Percentiles rank a stretch among this genome's conserved stretches.
These are phyloP conservation scores for Phytophthora pisi DNA, from an alignment of 352 stramenopile genomes.

Conservation along the genomic window DNA sequence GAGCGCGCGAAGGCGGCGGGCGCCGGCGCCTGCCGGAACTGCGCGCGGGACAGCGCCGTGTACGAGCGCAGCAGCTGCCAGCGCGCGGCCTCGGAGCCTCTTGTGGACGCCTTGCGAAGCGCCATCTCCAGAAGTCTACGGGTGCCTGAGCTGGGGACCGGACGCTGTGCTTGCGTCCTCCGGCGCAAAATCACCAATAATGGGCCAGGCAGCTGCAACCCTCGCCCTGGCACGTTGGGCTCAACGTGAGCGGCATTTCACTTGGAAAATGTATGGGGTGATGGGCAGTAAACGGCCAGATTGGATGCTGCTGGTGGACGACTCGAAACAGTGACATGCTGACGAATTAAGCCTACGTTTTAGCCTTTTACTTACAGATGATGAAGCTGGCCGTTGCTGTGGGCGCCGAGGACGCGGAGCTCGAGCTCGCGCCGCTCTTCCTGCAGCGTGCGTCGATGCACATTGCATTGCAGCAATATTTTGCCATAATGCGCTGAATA, in stretches of 20 bases:
- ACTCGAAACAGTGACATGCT: slow-evolving; percentile 2
- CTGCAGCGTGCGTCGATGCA: slow-evolving; percentile 29
- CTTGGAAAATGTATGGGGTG: slow-evolving; percentile 23
- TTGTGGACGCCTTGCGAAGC: slow-evolving; percentile 20
- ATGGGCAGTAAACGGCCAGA: slow-evolving; percentile 25
- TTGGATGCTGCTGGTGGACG: slow-evolving; percentile 16
- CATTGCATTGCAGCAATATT: too few relatives aligned
- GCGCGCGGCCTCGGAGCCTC: slow-evolving; percentile 10
- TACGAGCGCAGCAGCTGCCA: slow-evolving; percentile 45
- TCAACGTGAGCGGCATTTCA: slow-evolving; percentile 16
- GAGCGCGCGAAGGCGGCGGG: slow-evolving; percentile 45
- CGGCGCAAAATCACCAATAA: slow-evolving; percentile 29
- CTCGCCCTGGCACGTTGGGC: slow-evolving; percentile 19
- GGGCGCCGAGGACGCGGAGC: slow-evolving; percentile 3
- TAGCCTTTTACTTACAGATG: neutral
- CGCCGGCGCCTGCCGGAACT: slow-evolving; percentile 58
- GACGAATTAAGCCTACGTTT: slow-evolving; percentile 10
- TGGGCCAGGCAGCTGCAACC: slow-evolving; percentile 14
- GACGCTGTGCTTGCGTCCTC: slow-evolving; percentile 1
- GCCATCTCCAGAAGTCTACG: slow-evolving; percentile 17
- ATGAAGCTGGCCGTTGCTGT: neutral
- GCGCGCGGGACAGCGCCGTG: slow-evolving; percentile 56
- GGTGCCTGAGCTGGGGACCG: slow-evolving; percentile 4
- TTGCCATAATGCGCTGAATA: too few relatives aligned
- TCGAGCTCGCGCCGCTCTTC: slow-evolving; percentile 25